Percentiles rank a stretch among this genome's conserved stretches.
phyloP scores from a whole-genome alignment of 2,329 filamentous ascomycete genomes.

The Cercospora citrullina region DNA sequence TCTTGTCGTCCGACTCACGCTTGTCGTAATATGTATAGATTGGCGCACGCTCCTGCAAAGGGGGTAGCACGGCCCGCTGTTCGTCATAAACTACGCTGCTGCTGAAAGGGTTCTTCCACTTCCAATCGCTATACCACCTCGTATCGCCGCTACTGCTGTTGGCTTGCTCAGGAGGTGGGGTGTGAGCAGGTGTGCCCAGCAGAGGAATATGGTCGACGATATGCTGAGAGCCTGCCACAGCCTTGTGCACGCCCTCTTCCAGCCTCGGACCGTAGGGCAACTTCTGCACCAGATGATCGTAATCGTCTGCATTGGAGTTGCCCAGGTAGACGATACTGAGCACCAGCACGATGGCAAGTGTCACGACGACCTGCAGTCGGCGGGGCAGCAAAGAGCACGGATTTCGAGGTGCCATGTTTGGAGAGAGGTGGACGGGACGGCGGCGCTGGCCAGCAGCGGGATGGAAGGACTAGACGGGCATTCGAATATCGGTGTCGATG shows the following conservation, averaged over 20 bases:
- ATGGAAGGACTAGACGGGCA: not conserved
- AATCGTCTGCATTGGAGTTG: constrained; percentile 32
- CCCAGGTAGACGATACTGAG: constrained; percentile 42
- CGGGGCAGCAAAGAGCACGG: constrained; percentile 46
- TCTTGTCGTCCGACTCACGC: constrained; percentile 59
- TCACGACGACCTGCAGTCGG: constrained; percentile 49
- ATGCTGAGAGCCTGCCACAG: constrained; percentile 42
- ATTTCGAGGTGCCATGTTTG: constrained; percentile 27
- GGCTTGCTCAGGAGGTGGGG: constrained; percentile 69
- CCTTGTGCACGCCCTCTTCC: constrained; percentile 42
- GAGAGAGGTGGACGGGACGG: not conserved
- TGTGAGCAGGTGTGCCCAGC: constrained; percentile 69
- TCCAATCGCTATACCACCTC: constrained; percentile 85
- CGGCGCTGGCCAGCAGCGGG: constrained; percentile 18
- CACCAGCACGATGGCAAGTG: constrained; percentile 41
- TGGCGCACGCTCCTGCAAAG: constrained; percentile 65
- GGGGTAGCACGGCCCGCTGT: constrained; percentile 78
- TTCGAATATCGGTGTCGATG: not conserved
- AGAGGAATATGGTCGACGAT: constrained; percentile 47
- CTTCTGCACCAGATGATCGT: constrained; percentile 33
- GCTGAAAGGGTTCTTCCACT: constrained; percentile 88
- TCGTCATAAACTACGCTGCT: constrained; percentile 77
- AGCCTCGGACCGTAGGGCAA: constrained; percentile 42
- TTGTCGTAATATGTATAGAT: constrained; percentile 92
- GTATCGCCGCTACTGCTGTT: constrained; percentile 77